These are phyloP conservation scores for Lepiota brunneoincarnata DNA, from an alignment of 768 basidiomycete species.

Conservation along the genomic window DNA sequence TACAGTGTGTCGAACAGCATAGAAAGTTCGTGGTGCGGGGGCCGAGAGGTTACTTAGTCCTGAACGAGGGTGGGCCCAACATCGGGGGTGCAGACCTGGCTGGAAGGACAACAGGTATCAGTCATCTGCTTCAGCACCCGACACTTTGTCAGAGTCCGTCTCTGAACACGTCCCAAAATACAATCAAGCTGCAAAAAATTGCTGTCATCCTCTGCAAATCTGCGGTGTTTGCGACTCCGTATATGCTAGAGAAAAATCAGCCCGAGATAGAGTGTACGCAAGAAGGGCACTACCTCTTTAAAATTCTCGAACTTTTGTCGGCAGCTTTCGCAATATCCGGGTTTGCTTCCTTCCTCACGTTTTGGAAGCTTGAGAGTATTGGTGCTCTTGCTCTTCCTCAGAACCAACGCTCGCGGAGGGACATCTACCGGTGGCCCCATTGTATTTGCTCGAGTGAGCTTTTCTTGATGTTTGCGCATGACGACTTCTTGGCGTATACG, in stretches of 20 bases:
- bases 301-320: slow-evolving; percentile 89
- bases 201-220: slow-evolving; percentile 72
- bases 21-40: not conserved
- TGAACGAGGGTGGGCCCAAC: not conserved
- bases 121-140: slow-evolving; percentile 21
- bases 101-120: slow-evolving; percentile 13
- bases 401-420: slow-evolving; percentile 46
- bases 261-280: slow-evolving; percentile 2
- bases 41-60: not conserved
- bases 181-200: slow-evolving; percentile 82
- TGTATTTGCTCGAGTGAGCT: slow-evolving; percentile 26
- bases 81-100: not conserved
- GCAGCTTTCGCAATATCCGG: slow-evolving; percentile 98
- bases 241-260: slow-evolving; percentile 56
- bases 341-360: slow-evolving; percentile 84
- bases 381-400: slow-evolving; percentile 80
- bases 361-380: slow-evolving; percentile 73
- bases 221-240: slow-evolving; percentile 67
- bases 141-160: slow-evolving; percentile 35
- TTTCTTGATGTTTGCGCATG: slow-evolving; percentile 42
- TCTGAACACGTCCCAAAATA: slow-evolving; percentile 61
- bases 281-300: slow-evolving; percentile 46
- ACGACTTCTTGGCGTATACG: slow-evolving; percentile 64
- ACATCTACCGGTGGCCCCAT: slow-evolving; percentile 73
- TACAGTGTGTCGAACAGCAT: not conserved